Conservation (phyloP, 2,329 filamentous ascomycete species). For the Aspergillus amoenus region DNA sequence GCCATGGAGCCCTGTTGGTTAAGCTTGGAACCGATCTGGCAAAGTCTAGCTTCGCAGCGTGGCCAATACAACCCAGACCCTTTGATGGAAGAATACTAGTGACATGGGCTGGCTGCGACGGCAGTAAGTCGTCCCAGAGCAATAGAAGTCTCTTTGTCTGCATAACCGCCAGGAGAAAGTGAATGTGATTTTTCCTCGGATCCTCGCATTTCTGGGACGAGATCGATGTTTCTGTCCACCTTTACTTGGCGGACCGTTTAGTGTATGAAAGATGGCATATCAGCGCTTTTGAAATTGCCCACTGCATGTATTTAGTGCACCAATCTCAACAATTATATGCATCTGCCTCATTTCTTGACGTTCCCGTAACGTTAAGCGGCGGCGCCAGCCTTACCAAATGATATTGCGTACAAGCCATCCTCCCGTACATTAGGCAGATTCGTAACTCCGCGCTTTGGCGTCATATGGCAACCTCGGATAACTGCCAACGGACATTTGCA, state of each 20-base stretch:
- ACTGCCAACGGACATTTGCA: neutral
- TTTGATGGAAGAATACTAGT: neutral
- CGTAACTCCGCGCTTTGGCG: conserved; percentile 4
- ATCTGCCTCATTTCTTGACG: conserved; percentile 2
- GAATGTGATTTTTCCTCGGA: conserved; percentile 4
- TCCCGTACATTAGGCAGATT: conserved; percentile 3
- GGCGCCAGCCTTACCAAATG: neutral
- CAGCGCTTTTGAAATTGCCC: conserved; percentile 15
- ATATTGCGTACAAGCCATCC: neutral
- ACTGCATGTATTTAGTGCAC: conserved; percentile 15
- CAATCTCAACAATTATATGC: neutral
- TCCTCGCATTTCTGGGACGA: neutral
- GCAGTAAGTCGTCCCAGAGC: neutral
- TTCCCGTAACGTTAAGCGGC: neutral
- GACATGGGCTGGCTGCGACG: neutral
- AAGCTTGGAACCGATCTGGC: conserved; percentile 21
- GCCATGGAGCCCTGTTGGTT: conserved; percentile 93
- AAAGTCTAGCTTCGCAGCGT: neutral
- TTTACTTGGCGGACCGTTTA: conserved; percentile 13
- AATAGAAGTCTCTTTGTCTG: neutral
- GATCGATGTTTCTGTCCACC: conserved; percentile 1
- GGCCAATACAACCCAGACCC: neutral
- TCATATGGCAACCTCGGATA: conserved; percentile 6
- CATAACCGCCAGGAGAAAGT: neutral
- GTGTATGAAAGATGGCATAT: conserved; percentile 20